These are phyloP conservation scores for Achaetomium macrosporum DNA, from an alignment of 2,329 filamentous ascomycete genomes.

Conservation along the genomic window DNA sequence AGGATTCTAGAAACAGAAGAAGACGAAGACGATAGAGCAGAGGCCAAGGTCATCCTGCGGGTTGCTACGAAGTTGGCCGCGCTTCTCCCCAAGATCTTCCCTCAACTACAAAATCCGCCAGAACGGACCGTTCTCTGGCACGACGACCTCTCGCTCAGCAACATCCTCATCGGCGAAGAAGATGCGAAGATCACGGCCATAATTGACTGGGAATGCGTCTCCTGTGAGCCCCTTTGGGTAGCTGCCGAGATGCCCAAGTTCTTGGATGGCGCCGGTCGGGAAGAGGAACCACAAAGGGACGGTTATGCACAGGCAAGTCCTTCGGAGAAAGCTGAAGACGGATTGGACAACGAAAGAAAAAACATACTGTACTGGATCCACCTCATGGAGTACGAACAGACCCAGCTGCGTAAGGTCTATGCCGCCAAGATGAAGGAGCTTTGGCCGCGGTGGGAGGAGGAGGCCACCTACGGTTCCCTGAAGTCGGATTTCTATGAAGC, in stretches of 20 bases:
- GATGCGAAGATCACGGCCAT: constrained; percentile 31
- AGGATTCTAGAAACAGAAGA: not conserved
- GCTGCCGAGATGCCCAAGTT: constrained; percentile 29
- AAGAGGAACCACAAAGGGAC: constrained; percentile 28
- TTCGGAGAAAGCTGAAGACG: constrained; percentile 9
- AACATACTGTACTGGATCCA: constrained; percentile 1
- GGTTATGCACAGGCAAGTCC: constrained; percentile 25
- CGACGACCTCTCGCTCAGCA: constrained; percentile 33
- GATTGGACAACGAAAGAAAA: constrained; percentile 32
- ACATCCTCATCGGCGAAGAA: constrained; percentile 35
- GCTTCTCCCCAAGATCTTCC: constrained; percentile 30
- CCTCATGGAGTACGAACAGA: not conserved
- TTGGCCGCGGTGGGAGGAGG: constrained; percentile 1
- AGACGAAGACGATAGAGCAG: constrained; percentile 1
- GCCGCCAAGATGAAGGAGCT: constrained; percentile 1
- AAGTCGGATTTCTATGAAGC: not conserved
- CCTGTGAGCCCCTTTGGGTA: constrained; percentile 34
- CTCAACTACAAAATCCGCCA: constrained; percentile 13
- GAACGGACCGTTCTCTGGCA: constrained; percentile 32
- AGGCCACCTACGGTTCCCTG: not conserved
- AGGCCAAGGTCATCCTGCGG: not conserved
- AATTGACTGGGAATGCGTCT: constrained; percentile 39
- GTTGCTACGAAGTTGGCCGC: not conserved
- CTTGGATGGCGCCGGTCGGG: constrained; percentile 24
- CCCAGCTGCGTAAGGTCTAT: constrained; percentile 1